Evolutionary conservation across 2,329 filamentous ascomycete species (phyloP), one percentile per base, ranked within the genome.

Genomic region (Aspergillus vadensis): DNA sequence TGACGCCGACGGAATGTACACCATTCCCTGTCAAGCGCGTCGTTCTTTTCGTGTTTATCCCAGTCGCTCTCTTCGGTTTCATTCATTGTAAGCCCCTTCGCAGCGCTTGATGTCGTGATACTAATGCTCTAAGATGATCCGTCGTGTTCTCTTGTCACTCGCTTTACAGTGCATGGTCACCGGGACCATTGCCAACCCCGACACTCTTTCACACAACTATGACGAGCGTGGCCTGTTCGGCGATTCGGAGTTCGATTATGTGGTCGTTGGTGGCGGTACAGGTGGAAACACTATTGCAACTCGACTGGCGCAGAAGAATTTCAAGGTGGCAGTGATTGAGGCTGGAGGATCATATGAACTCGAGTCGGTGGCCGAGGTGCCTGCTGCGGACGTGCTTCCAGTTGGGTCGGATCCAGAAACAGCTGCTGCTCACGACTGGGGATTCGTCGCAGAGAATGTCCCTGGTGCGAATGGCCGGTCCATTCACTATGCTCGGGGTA

Each of bases 251-350:
- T 52, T 25, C 41, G 71, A 73, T 49, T 73, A 71, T 47, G 59
- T 74, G 15, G 66, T 74, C 14, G 64, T 72, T 9, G 70, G 70
- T 12, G 72, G 72, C 15, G 71, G 70, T 5, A 72, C 70, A 0
- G 69, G 66, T 5, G 73, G 73, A 1, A 66, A 55, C 44, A 63
- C 64, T 10, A 48, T 74, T 2, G 70, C 70, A 7, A 70, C 66
- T 1, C 63, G 69, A 14, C 59, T 74, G 19, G 71, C 72, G 5
- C 63, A 72, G 54, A 59, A 63, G 3, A 41, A 57, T 0, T 65
- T 67, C 47, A 63, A 56, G 5, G 72, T 74, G 3, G 72, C 69
- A 0, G 32, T 75, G 27, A 58, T 74, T 1, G 73, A 75, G 51
- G 71, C 71, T 2, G 73, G 71, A 4, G 65, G 64, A 0, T 44